These are phyloP conservation scores for Colletotrichum gigasporum DNA, from an alignment of 2,329 filamentous ascomycete genomes.

Conservation along the genomic window DNA sequence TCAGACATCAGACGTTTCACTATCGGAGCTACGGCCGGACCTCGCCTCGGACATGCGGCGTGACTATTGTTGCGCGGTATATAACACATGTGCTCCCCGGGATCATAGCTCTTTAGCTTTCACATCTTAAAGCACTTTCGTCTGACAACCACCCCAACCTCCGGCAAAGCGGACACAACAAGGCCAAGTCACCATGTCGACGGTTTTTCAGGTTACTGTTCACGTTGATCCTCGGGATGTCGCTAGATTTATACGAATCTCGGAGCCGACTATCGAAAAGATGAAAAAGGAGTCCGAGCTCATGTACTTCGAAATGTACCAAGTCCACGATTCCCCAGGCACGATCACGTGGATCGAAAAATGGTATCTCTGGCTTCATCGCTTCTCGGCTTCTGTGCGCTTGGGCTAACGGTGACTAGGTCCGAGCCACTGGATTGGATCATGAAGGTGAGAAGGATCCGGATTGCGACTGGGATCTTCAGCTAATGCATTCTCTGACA, in stretches of 20 bases:
- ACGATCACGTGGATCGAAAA: slow-evolving; percentile 30
- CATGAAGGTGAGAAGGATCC: slow-evolving; percentile 2
- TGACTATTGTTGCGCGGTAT: slow-evolving; percentile 7
- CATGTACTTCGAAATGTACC: slow-evolving; percentile 29
- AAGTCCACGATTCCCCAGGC: slow-evolving; percentile 21
- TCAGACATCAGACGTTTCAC: slow-evolving; percentile 29
- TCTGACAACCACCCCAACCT: background rate
- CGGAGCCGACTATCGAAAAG: slow-evolving; percentile 23
- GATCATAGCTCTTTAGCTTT: background rate
- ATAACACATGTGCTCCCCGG: background rate
- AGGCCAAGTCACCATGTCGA: background rate
- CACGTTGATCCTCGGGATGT: slow-evolving; percentile 22
- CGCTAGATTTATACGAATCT: slow-evolving; percentile 7
- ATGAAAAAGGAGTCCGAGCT: slow-evolving; percentile 23
- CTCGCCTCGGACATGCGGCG: slow-evolving; percentile 14
- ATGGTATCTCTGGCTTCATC: background rate
- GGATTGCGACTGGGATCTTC: accelerated
- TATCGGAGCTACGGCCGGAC: background rate
- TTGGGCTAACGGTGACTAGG: background rate
- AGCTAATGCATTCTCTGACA: background rate
- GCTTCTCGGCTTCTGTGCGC: accelerated
- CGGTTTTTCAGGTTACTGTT: slow-evolving; percentile 25
- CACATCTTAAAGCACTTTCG: background rate
- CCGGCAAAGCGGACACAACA: background rate
- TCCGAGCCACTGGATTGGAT: slow-evolving; percentile 27